Base-by-base conservation (phyloP, 805 yeast species). In the Candida insectalens region DNA sequence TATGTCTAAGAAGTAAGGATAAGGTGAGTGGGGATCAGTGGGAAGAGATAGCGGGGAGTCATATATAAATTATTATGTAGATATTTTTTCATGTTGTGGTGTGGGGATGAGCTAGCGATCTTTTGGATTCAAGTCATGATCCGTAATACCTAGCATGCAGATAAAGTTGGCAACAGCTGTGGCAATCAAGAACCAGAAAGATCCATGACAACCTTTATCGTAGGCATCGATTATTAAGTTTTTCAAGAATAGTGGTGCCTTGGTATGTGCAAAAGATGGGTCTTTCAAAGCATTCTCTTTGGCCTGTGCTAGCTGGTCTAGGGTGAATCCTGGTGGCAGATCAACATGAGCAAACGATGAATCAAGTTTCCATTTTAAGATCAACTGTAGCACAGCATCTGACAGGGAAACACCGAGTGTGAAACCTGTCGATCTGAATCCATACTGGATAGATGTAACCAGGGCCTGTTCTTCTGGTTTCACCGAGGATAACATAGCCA, bases 401-500 rank as follows among this genome's bases (percentile, higher is more conserved):
- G 15, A 13, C 28, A 25, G 7, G 15, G 28, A 25, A 13, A 13
- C 15, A 7, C 28, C 28, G 15, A 35, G 26, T 12, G 29, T 10
- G 14, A 20, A 31, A 26, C 37, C 32, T 13, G 78, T 69, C 6
- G 80, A 67, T 51, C 83, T 63, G 49, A 76, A 76, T 1, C 79
- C 69, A 44, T 76, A 76, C 40, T 74, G 79, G 39, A 76, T 71
- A 3, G 82, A 71, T 0, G 83, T 76, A 1, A 78, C 73, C 19
- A 78, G 63, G 2, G 83, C 79, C 49, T 79, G 87, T 43, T 66
- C 69, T 37, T 74, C 71, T 26, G 63, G 53, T 3, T 85, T 83
- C 7, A 76, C 85, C 2, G 85, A 74, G 2, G 87, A 80, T 40
- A 80, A 77, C 60, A 78, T 65, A 1, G 85, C 73, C 16, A 79